These are phyloP conservation scores for Pyricularia sp. DNA, from an alignment of 2,329 filamentous ascomycete genomes.

Conservation along the genomic window DNA sequence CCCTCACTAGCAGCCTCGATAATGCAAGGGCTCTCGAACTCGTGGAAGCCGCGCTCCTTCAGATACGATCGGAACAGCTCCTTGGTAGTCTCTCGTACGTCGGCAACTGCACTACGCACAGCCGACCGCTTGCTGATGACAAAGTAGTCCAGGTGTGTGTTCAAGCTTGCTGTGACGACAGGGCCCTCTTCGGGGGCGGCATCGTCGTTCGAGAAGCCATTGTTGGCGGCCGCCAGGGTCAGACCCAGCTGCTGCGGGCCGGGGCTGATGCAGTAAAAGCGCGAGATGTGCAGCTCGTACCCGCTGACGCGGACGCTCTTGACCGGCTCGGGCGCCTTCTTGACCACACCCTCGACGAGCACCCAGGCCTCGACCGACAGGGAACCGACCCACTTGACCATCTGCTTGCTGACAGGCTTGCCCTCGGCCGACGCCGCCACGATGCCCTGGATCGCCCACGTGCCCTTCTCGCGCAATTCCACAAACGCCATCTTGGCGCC, in stretches of 20 bases:
- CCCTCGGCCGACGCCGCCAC: slow-evolving; percentile 53
- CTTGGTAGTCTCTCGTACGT: slow-evolving; percentile 30
- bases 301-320: slow-evolving; percentile 75
- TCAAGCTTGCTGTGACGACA: slow-evolving; percentile 67
- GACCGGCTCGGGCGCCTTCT: slow-evolving; percentile 77
- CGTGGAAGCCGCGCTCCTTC: slow-evolving; percentile 61
- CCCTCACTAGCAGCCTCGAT: slow-evolving; percentile 88
- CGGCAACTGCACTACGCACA: slow-evolving; percentile 62
- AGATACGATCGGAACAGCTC: slow-evolving; percentile 50
- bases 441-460: slow-evolving; percentile 76
- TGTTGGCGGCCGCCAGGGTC: slow-evolving; percentile 45
- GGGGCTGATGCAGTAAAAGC: slow-evolving; percentile 68
- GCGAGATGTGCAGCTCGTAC: slow-evolving; percentile 81
- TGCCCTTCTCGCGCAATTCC: slow-evolving; percentile 67
- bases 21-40: slow-evolving; percentile 83
- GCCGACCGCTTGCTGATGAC: slow-evolving; percentile 88
- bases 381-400: slow-evolving; percentile 83
- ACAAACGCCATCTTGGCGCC: slow-evolving; percentile 87
- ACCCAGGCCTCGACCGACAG: slow-evolving; percentile 77
- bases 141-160: slow-evolving; percentile 82
- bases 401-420: slow-evolving; percentile 62
- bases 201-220: slow-evolving; percentile 46
- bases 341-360: slow-evolving; percentile 68
- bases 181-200: slow-evolving; percentile 21
- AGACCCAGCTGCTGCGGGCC: slow-evolving; percentile 49